phyloP scores from a whole-genome alignment of 495 filamentous ascomycete genomes.

The Amniculicola lignicola region DNA sequence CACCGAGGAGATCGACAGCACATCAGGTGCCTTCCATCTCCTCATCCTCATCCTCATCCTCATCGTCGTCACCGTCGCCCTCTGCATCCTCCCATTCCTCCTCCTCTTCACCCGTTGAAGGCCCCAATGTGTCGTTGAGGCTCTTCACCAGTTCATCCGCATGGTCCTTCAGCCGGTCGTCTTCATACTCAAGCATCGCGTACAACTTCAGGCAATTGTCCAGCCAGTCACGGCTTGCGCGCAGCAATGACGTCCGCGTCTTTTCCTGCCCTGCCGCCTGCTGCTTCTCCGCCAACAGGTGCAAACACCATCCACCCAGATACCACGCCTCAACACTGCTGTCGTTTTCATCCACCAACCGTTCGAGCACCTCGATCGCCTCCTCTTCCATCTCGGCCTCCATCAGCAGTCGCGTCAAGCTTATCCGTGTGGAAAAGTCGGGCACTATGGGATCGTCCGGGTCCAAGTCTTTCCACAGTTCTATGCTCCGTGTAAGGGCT shows the following conservation, averaged over 20 bases:
- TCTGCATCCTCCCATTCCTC: constrained; percentile 47
- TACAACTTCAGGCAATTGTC: constrained; percentile 59
- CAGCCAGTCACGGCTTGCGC: constrained; percentile 60
- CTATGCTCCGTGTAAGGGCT: constrained; percentile 71
- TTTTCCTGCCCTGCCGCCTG: constrained; percentile 43
- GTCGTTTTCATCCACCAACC: constrained; percentile 83
- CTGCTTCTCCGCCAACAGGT: constrained; percentile 70
- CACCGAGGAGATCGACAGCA: neutral
- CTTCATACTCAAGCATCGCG: constrained; percentile 64
- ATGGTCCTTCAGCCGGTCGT: constrained; percentile 65
- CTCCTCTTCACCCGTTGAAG: constrained; percentile 47
- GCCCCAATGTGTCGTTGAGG: constrained; percentile 56
- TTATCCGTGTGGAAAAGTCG: constrained; percentile 78
- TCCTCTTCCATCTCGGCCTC: constrained; percentile 82
- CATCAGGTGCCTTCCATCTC: constrained; percentile 35
- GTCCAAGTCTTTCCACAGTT: constrained; percentile 71
- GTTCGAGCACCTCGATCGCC: constrained; percentile 79
- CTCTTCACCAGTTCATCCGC: constrained; percentile 56
- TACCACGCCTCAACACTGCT: constrained; percentile 95
- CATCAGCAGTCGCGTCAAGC: constrained; percentile 78
- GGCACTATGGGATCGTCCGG: constrained; percentile 64
- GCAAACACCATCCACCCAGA: constrained; percentile 87
- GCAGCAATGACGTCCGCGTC: constrained; percentile 47
- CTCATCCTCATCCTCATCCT: constrained; percentile 36
- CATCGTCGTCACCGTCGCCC: constrained; percentile 53